A percentile compares a stretch with the other conserved stretches of the same genome.
These are phyloP conservation scores for Russula sp. DNA, from an alignment of 768 basidiomycete genomes.

Conservation along the genomic window DNA sequence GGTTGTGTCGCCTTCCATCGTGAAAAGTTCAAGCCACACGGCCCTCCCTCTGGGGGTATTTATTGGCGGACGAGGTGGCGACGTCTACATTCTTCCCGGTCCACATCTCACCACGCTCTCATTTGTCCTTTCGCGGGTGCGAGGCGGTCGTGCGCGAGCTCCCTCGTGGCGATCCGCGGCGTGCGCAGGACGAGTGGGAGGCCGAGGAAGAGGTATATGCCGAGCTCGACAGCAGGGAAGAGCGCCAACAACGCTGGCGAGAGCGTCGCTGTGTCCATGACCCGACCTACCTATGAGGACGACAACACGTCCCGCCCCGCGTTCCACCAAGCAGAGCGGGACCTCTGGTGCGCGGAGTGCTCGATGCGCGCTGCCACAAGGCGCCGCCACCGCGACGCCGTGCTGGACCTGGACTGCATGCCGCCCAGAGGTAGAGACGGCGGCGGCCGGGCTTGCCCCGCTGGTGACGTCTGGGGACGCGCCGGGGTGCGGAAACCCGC, in stretches of 20 bases:
- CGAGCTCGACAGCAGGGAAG: constrained; percentile 37
- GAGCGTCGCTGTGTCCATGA: constrained; percentile 75
- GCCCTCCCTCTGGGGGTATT: constrained; percentile 94
- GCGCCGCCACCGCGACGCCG: constrained; percentile 35
- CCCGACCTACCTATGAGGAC: constrained; percentile 53
- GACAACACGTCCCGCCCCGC: constrained; percentile 53
- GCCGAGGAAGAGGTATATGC: constrained; percentile 55
- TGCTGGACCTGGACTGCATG: constrained; percentile 53
- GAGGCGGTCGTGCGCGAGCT: constrained; percentile 74
- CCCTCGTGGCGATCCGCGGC: constrained; percentile 53
- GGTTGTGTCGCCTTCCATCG: constrained; percentile 92
- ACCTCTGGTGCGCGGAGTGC: constrained; percentile 53
- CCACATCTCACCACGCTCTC: constrained; percentile 72
- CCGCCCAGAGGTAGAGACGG: too few species aligned
- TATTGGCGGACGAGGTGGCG: constrained; percentile 83
- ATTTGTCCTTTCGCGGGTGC: constrained; percentile 58
- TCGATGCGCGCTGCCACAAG: constrained; percentile 44
- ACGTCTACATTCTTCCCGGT: constrained; percentile 78
- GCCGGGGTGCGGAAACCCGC: constrained; percentile 86
- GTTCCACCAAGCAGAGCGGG: constrained; percentile 68
- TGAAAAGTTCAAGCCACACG: constrained; percentile 75
- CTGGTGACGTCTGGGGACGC: constrained; percentile 69
- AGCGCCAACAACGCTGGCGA: constrained; percentile 52
- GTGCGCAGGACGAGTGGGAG: constrained; percentile 64
- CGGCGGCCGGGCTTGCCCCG: constrained; percentile 38